Evolutionary conservation across 164 flowering plant genomes (phyloP).

Genomic region (Magnolia officinalis): DNA sequence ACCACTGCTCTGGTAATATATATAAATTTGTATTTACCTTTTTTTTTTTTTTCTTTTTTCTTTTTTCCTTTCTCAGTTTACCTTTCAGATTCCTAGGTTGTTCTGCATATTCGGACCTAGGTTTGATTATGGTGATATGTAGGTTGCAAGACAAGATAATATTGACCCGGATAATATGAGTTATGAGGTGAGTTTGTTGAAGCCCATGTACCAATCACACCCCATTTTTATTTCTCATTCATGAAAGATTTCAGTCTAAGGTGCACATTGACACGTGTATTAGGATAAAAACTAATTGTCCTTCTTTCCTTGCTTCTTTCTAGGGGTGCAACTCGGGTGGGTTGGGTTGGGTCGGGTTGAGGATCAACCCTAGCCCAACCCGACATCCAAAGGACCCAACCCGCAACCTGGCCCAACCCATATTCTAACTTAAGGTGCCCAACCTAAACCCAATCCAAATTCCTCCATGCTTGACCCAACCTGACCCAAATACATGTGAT

Average conservation of each 20-base stretch:
- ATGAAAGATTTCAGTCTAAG: not conserved
- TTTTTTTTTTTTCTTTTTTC: no score
- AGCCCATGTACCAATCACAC: not conserved
- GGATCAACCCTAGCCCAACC: no score
- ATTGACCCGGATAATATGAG: conserved; percentile 39
- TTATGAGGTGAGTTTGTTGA: conserved; percentile 29
- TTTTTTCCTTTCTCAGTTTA: not conserved
- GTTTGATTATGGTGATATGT: conserved; percentile 11
- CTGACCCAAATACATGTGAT: no score
- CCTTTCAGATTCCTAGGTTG: not conserved
- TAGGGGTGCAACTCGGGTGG: no score
- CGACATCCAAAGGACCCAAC: no score
- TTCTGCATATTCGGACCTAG: not conserved
- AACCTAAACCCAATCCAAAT: no score
- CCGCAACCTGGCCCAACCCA: no score
- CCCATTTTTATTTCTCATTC: not conserved
- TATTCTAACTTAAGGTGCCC: no score
- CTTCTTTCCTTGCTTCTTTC: no score
- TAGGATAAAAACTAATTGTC: not conserved
- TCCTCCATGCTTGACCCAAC: no score
- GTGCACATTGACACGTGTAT: not conserved
- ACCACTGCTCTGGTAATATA: conserved; percentile 20
- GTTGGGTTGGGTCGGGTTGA: no score
- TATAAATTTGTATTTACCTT: not conserved
- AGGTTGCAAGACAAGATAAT: conserved; percentile 32